phyloP scores from a whole-genome alignment of 2,329 filamentous ascomycete genomes.

The Dissoconium aciculare region DNA sequence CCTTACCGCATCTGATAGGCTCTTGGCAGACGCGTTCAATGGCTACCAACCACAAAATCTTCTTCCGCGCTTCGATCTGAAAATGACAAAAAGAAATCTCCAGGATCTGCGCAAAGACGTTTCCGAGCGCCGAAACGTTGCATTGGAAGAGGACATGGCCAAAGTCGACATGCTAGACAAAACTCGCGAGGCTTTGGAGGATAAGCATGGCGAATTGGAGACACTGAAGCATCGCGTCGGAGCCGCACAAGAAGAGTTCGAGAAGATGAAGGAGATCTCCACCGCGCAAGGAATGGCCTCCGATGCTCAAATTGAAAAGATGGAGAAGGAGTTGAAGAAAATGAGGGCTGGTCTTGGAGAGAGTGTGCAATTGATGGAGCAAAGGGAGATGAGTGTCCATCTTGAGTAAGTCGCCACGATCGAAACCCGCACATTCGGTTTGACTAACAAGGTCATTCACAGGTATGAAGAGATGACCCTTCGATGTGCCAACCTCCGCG shows the following conservation, averaged over 20 bases:
- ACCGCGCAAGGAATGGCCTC: slow-evolving; percentile 75
- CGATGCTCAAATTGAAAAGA: slow-evolving; percentile 92
- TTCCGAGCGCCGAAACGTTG: slow-evolving; percentile 67
- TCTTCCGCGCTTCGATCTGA: slow-evolving; percentile 75
- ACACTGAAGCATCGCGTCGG: slow-evolving; percentile 76
- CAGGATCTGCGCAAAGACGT: slow-evolving; percentile 72
- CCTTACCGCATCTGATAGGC: slow-evolving; percentile 44
- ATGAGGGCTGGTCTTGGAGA: slow-evolving; percentile 76
- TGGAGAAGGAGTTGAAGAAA: slow-evolving; percentile 93
- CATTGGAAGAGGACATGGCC: slow-evolving; percentile 83
- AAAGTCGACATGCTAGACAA: slow-evolving; percentile 86
- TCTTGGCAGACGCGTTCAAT: slow-evolving; percentile 65
- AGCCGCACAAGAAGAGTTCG: slow-evolving; percentile 83
- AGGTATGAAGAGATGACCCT: slow-evolving; percentile 89
- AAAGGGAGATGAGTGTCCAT: slow-evolving; percentile 89
- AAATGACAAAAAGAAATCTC: slow-evolving; percentile 70
- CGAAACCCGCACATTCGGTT: neutral
- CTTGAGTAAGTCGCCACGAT: slow-evolving; percentile 55
- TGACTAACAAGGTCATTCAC: slow-evolving; percentile 1
- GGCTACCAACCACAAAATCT: slow-evolving; percentile 85
- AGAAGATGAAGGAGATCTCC: slow-evolving; percentile 71
- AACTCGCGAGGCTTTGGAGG: slow-evolving; percentile 92
- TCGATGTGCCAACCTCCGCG: slow-evolving; percentile 66
- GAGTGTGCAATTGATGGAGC: slow-evolving; percentile 80
- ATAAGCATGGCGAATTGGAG: slow-evolving; percentile 86